phyloP scores from a whole-genome alignment of 2,329 filamentous ascomycete genomes.

The Scopulariopsis brevicaulis region DNA sequence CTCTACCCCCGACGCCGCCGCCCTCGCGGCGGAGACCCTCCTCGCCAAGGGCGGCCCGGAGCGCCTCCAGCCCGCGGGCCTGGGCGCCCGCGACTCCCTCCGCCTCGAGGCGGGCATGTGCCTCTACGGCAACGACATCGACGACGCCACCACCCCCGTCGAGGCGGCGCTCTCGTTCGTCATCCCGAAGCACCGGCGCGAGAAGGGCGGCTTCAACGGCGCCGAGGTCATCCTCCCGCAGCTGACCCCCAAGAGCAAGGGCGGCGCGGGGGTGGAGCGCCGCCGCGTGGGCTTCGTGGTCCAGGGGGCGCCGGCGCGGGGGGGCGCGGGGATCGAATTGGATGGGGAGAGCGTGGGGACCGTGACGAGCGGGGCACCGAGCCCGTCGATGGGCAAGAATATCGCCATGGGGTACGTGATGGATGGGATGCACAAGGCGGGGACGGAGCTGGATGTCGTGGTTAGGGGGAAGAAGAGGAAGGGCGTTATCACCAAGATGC shows the following conservation, averaged over 20 bases:
- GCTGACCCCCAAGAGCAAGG: conserved; percentile 61
- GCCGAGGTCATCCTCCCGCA: conserved; percentile 67
- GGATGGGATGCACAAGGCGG: conserved; percentile 71
- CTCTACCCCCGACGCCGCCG: conserved; percentile 34
- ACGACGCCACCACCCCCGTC: conserved; percentile 57
- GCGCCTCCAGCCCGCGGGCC: conserved; percentile 65
- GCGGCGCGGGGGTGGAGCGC: conserved; percentile 56
- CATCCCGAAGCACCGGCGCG: conserved; percentile 65
- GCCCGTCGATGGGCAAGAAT: conserved; percentile 76
- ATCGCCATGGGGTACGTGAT: conserved; percentile 93
- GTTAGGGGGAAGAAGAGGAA: conserved; percentile 68
- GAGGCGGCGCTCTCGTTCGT: conserved; percentile 61
- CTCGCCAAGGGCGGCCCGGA: conserved; percentile 51
- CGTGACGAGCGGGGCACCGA: conserved; percentile 84
- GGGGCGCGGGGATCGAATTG: conserved; percentile 67
- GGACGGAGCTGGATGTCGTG: conserved; percentile 71
- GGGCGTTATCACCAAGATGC: conserved; percentile 77
- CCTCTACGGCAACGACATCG: conserved; percentile 96
- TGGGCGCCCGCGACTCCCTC: conserved; percentile 85
- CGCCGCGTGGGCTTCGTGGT: conserved; percentile 74
- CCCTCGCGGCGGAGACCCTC: conserved; percentile 49
- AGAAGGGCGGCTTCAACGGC: conserved; percentile 69
- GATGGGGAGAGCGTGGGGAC: conserved; percentile 59
- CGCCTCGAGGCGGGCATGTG: conserved; percentile 97
- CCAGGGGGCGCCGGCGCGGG: conserved; percentile 78